Conservation (phyloP, 768 basidiomycete species). For the Rhizopogon sp. region DNA sequence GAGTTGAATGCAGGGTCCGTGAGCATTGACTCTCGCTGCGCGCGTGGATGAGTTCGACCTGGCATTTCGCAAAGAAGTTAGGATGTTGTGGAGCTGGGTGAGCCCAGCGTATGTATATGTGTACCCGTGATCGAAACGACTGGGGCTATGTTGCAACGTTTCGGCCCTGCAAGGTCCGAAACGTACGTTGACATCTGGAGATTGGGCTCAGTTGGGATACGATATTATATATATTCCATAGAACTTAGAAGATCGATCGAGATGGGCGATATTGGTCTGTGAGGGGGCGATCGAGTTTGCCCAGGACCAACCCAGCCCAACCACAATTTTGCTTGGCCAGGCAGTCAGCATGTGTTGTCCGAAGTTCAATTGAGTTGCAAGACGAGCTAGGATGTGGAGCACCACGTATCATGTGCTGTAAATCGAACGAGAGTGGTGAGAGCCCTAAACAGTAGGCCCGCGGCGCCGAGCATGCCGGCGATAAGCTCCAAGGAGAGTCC, state of each 20-base stretch:
- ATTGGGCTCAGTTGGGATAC: background rate
- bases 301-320: no score
- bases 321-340: no score
- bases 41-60: background rate
- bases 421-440: no score
- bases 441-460: conserved; percentile 11
- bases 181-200: background rate
- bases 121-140: background rate
- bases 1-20: background rate
- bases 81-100: background rate
- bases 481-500: conserved; percentile 8
- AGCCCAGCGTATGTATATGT: background rate
- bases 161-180: background rate
- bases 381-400: no score
- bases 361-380: no score
- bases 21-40: background rate
- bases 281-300: background rate
- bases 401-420: no score
- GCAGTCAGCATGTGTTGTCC: no score
- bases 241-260: background rate
- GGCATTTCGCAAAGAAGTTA: background rate
- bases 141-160: background rate
- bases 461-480: conserved; percentile 9
- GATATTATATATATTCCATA: background rate
- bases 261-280: background rate